Evolutionary conservation across 140 eudicot genomes (phyloP).

Genomic region (Oenanthe javanica): DNA sequence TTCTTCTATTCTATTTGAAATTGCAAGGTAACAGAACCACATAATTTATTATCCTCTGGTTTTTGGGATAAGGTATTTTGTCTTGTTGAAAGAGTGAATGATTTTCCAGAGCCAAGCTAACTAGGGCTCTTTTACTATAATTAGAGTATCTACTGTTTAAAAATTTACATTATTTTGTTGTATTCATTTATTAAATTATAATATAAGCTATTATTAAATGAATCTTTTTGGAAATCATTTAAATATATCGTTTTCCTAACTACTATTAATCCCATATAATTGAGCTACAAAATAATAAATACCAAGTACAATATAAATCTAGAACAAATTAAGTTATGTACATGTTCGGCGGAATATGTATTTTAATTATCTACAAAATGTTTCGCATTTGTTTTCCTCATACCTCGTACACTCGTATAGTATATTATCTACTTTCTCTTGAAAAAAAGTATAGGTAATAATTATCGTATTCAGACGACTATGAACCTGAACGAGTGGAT

Average conservation of each 20-base stretch:
- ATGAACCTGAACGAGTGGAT: too few species aligned
- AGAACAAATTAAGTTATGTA: too few species aligned
- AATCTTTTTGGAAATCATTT: too few species aligned
- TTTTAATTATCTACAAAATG: too few species aligned
- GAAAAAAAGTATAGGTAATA: too few species aligned
- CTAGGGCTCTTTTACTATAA: background rate
- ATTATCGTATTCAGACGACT: too few species aligned
- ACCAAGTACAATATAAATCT: background rate
- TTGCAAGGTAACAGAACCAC: background rate
- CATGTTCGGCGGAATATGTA: too few species aligned
- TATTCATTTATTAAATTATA: too few species aligned
- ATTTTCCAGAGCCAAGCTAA: background rate
- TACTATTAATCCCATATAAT: background rate
- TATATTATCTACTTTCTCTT: too few species aligned
- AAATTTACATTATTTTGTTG: background rate
- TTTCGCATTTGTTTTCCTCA: too few species aligned
- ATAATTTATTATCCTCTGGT: conserved; percentile 12
- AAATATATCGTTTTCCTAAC: background rate
- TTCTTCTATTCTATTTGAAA: background rate
- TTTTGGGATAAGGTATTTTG: conserved; percentile 11
- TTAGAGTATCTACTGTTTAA: background rate
- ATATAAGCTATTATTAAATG: too few species aligned
- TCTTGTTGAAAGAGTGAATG: conserved; percentile 8
- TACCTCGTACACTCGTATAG: too few species aligned
- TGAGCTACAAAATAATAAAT: background rate